A percentile compares a stretch with the other conserved stretches of the same genome.
phyloP scores from a whole-genome alignment of 1,139 yeast species.

The Arxiozyma slooffiae region DNA sequence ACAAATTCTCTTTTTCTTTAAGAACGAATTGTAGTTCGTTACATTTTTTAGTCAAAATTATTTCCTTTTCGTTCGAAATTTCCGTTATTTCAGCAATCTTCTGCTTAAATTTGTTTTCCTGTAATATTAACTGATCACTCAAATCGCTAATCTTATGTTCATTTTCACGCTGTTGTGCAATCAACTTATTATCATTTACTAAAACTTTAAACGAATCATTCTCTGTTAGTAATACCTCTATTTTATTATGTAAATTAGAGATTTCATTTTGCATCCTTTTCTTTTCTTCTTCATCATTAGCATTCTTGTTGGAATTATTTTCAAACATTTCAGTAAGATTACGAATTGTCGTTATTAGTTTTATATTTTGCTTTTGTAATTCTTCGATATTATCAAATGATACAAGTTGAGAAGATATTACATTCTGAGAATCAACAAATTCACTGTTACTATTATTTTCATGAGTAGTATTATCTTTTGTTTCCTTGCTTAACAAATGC shows the following conservation, averaged over 20 bases:
- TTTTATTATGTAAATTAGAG: slow-evolving; percentile 1
- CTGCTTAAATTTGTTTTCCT: slow-evolving; percentile 20
- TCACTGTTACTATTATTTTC: slow-evolving; percentile 27
- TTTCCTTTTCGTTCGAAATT: neutral
- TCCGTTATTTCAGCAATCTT: neutral
- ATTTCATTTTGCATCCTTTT: slow-evolving; percentile 10
- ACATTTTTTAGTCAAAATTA: slow-evolving; percentile 18
- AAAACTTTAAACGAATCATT: slow-evolving; percentile 6
- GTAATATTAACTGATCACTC: neutral
- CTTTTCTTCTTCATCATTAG: neutral
- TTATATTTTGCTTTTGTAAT: slow-evolving; percentile 63
- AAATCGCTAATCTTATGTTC: slow-evolving; percentile 44
- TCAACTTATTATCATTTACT: neutral
- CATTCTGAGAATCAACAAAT: slow-evolving; percentile 53
- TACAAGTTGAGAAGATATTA: slow-evolving; percentile 66
- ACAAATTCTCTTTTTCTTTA: slow-evolving; percentile 33
- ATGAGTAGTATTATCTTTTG: slow-evolving; percentile 42
- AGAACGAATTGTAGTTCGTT: slow-evolving; percentile 30
- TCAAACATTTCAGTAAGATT: slow-evolving; percentile 49
- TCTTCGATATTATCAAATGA: slow-evolving; percentile 59
- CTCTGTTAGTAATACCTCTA: slow-evolving; percentile 23
- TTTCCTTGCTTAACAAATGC: slow-evolving; percentile 56
- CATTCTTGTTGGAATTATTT: slow-evolving; percentile 30
- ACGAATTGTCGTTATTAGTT: slow-evolving; percentile 57
- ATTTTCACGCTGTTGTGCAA: neutral